Evolutionary conservation across 257 asterid species (phyloP).

Genomic region (Jasminum sambac): DNA sequence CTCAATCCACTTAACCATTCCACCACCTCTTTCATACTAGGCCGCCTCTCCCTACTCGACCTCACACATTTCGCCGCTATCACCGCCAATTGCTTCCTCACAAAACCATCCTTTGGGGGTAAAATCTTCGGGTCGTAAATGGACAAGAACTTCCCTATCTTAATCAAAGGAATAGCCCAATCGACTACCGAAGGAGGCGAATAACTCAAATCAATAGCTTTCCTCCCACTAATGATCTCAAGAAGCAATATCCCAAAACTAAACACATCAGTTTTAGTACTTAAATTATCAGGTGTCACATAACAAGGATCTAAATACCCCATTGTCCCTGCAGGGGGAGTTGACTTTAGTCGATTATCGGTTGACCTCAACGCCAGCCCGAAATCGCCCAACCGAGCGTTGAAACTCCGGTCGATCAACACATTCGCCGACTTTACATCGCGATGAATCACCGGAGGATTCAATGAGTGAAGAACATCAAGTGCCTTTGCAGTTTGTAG

Average conservation of each 20-base stretch:
- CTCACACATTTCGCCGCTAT: constrained; percentile 61
- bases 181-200: constrained; percentile 57
- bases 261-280: constrained; percentile 56
- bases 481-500: constrained; percentile 53
- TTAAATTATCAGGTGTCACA: constrained; percentile 59
- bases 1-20: constrained; percentile 41
- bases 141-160: constrained; percentile 44
- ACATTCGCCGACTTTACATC: constrained; percentile 58
- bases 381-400: constrained; percentile 56
- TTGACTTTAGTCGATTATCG: constrained; percentile 46
- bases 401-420: constrained; percentile 46
- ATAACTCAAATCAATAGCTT: constrained; percentile 53
- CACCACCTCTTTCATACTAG: constrained; percentile 48
- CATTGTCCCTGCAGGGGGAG: constrained; percentile 67
- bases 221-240: constrained; percentile 60
- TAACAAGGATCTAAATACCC: constrained; percentile 60
- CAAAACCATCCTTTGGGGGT: constrained; percentile 46
- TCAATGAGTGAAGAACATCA: constrained; percentile 42
- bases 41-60: constrained; percentile 55
- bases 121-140: constrained; percentile 45
- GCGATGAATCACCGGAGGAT: constrained; percentile 51
- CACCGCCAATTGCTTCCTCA: constrained; percentile 52
- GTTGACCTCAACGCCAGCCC: constrained; percentile 52
- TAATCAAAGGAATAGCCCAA: constrained; percentile 58
- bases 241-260: constrained; percentile 53